These are phyloP conservation scores for Yamadazyma kitorensis DNA, from an alignment of 805 yeast species.

Conservation along the genomic window DNA sequence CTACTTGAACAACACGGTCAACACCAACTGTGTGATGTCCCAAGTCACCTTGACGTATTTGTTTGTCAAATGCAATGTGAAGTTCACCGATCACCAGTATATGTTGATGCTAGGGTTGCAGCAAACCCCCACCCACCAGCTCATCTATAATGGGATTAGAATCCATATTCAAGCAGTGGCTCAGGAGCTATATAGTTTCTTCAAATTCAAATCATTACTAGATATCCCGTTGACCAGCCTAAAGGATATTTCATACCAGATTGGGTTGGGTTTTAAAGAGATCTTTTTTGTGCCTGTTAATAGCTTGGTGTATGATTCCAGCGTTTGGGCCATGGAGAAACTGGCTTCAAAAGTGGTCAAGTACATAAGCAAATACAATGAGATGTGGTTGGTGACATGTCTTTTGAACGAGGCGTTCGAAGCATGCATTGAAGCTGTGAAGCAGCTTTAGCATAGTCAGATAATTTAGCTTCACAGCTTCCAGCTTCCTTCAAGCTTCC, in stretches of 20 bases:
- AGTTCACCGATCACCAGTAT: conserved; percentile 13
- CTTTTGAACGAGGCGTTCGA: too few relatives aligned
- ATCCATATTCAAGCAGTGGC: conserved; percentile 3
- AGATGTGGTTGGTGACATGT: conserved; percentile 27
- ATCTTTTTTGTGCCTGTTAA: conserved; percentile 23
- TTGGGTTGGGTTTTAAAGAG: conserved; percentile 21
- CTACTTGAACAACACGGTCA: conserved; percentile 2
- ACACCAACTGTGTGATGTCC: not conserved
- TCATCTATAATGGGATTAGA: conserved; percentile 4
- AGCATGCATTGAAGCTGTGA: too few relatives aligned
- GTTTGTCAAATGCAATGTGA: conserved; percentile 10
- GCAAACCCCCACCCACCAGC: not conserved
- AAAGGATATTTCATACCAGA: conserved; percentile 20
- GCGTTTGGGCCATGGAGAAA: not conserved
- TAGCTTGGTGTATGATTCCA: not conserved
- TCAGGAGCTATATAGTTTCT: conserved; percentile 1
- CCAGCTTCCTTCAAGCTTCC: too few relatives aligned
- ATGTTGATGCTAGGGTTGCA: conserved; percentile 11
- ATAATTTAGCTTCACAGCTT: too few relatives aligned
- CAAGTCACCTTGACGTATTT: conserved; percentile 13
- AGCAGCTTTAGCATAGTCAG: too few relatives aligned
- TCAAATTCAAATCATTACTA: conserved; percentile 3
- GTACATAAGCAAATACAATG: conserved; percentile 22
- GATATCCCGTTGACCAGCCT: conserved; percentile 23
- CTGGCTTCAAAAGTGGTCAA: conserved; percentile 6